Evolutionary conservation across 768 basidiomycete genomes (phyloP), one percentile per base, ranked within the genome.

Genomic region (Leccinum pellstonianum): DNA sequence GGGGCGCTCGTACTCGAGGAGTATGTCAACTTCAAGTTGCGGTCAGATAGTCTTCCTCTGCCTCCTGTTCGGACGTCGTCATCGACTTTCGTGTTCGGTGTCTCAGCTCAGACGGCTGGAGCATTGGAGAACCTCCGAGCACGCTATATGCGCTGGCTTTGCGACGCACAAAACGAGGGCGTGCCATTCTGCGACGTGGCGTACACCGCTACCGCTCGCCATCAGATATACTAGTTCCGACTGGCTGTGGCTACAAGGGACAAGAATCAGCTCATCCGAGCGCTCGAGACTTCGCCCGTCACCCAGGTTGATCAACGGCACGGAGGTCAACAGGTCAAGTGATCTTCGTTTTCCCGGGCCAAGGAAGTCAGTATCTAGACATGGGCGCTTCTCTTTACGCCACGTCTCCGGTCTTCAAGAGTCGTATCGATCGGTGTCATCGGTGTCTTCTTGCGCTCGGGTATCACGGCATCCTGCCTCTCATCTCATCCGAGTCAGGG

Each of bases 331-430:
- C 37, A 37, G 15, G 15, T n/a, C 72, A 75, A 4, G 77, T 81
- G 1, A 77, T 83, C 5, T 89, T 91, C 64, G 84, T 90, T 4
- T 90, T 89, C 69, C 86, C 88, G n/a, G 90, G 90, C 8, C 87
- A 90, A 67, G 90, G 88, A 38, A 76, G 81, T 31, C 87, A 89
- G 62, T 86, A 86, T 73, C 66, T 76, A 17, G 81, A 83, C 5
- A 90, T 90, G 88, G 88, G 86, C 0, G 59, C 72, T 31, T 68
- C 71, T 0, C 77, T 91, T 15, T 91, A 91, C 59, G 66, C 66
- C 41, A 77, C 77, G 1, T 79, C 77, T 6, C 61, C 77, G 0
- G 53, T 80, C 2, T 90, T 91, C 69, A 77, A 70, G 53, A 58
- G 64, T 7, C 73, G 77, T 50, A 79, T 92, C 21, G 81, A 90